A percentile compares a stretch with the other conserved stretches of the same genome.
These are phyloP conservation scores for Jaltomata sinuosa DNA, from an alignment of 257 asterid genomes.

Conservation along the genomic window DNA sequence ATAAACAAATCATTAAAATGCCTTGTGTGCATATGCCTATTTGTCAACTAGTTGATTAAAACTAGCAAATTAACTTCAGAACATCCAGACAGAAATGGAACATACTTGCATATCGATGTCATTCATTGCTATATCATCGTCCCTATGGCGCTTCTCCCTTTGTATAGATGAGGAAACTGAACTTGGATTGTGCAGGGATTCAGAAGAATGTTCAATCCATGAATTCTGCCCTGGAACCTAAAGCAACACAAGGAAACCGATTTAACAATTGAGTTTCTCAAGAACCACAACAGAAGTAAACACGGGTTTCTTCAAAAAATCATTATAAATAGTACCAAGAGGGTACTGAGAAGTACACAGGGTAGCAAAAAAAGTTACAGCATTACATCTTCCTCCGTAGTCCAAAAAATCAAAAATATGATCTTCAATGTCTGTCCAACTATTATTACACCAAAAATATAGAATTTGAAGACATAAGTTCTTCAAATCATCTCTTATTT, in stretches of 20 bases:
- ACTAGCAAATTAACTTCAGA: background rate
- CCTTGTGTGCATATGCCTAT: background rate
- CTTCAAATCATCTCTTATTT: background rate
- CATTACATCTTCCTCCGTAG: background rate
- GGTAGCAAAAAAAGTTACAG: background rate
- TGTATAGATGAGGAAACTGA: conserved; percentile 20
- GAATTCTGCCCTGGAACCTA: conserved; percentile 83
- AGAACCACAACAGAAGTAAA: background rate
- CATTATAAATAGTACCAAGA: background rate
- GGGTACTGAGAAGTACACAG: background rate
- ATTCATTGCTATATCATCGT: conserved; percentile 33
- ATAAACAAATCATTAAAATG: background rate
- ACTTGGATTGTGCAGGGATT: conserved; percentile 14
- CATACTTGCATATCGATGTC: conserved; percentile 52
- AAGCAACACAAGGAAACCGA: background rate
- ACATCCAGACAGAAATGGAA: background rate
- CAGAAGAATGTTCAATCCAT: conserved; percentile 55
- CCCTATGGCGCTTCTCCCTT: conserved; percentile 82
- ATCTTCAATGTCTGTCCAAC: background rate
- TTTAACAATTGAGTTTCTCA: background rate
- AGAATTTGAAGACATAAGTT: background rate
- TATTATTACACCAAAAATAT: background rate
- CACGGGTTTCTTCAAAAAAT: background rate
- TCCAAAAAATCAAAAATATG: background rate
- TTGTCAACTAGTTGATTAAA: background rate